Conservation (phyloP, 2,329 filamentous ascomycete species). For the Tolypocladium ovalisporum region DNA sequence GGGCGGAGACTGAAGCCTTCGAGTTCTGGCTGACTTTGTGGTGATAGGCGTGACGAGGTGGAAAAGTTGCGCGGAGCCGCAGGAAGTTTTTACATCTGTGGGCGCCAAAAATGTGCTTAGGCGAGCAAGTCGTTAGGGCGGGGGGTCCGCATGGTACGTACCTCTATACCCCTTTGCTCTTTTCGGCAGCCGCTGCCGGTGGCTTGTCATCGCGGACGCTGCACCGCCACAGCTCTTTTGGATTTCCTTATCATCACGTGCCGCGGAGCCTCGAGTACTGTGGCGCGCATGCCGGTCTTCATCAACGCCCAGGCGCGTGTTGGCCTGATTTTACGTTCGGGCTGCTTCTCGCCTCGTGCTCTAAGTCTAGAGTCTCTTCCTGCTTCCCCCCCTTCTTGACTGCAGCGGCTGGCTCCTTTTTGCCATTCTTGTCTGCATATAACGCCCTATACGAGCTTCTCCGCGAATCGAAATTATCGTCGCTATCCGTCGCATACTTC, state of each 20-base stretch:
- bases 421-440: background rate
- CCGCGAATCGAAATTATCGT: background rate
- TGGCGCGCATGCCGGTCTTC: background rate
- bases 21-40: slow-evolving; percentile 52
- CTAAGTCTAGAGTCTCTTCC: background rate
- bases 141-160: background rate
- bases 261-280: background rate
- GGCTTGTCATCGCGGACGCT: background rate
- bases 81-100: slow-evolving; percentile 22
- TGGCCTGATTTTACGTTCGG: background rate
- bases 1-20: slow-evolving; percentile 99
- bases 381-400: too few species aligned
- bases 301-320: background rate
- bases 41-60: slow-evolving; percentile 12
- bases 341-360: background rate
- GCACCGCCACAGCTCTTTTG: slow-evolving; percentile 2
- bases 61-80: slow-evolving; percentile 16
- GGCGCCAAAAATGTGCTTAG: slow-evolving; percentile 17
- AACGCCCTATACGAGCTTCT: too few species aligned
- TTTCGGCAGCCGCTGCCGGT: background rate
- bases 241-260: background rate
- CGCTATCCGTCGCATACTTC: background rate
- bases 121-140: slow-evolving; percentile 16
- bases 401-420: background rate
- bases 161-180: background rate